Conservation (phyloP, 192 early-diverging fungal genomes). For the Coemansia asiatica region DNA sequence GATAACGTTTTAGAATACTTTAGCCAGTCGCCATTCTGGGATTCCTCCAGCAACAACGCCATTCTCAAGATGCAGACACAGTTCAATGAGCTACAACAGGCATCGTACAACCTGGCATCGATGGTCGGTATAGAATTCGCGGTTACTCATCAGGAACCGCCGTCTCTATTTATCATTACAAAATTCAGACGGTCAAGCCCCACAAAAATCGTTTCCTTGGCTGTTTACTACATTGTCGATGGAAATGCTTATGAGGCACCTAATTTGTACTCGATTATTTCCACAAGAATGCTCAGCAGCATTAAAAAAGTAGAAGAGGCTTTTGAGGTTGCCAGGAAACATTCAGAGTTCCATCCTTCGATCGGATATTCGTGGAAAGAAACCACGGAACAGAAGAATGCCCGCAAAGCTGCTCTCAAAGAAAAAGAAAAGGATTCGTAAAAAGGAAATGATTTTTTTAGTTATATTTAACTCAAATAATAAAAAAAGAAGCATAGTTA, state of each 20-base stretch:
- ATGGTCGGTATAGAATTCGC: slow-evolving; percentile 81
- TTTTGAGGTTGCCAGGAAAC: slow-evolving; percentile 36
- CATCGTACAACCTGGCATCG: slow-evolving; percentile 53
- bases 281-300: slow-evolving; percentile 64
- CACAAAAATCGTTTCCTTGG: slow-evolving; percentile 53
- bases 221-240: slow-evolving; percentile 65
- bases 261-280: slow-evolving; percentile 67
- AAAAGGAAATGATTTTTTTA: too few species aligned
- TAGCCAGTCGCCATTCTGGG: slow-evolving; percentile 81
- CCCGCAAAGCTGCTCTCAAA: slow-evolving; percentile 39
- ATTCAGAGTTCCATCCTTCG: slow-evolving; percentile 51
- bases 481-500: too few species aligned
- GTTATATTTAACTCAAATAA: too few species aligned
- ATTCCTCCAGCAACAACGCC: slow-evolving; percentile 74
- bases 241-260: slow-evolving; percentile 76
- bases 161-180: slow-evolving; percentile 68
- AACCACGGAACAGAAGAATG: slow-evolving; percentile 25
- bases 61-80: slow-evolving; percentile 80
- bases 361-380: slow-evolving; percentile 54
- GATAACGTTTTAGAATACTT: slow-evolving; percentile 81
- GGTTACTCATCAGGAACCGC: slow-evolving; percentile 65
- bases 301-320: slow-evolving; percentile 44
- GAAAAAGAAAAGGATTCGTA: too few species aligned
- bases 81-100: slow-evolving; percentile 68
- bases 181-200: slow-evolving; percentile 65